Conservation (phyloP, 139 green algal genomes). For the Chlamydomonas schloesseri region DNA sequence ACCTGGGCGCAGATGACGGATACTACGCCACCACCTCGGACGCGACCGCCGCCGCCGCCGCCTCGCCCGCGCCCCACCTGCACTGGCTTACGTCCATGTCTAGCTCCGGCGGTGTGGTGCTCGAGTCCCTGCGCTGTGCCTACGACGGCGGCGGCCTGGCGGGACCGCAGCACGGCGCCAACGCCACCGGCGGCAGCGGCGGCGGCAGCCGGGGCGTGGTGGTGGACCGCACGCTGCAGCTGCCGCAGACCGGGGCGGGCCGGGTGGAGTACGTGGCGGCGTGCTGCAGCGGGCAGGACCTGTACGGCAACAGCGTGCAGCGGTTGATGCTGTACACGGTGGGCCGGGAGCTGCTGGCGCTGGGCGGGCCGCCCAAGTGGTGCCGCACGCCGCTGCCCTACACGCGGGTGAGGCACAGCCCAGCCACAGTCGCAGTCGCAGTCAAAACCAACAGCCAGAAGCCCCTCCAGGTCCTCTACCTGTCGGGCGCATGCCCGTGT, state of each 20-base stretch:
- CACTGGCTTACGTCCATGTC: neutral
- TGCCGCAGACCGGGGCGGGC: neutral
- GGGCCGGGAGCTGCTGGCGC: no score
- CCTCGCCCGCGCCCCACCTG: neutral
- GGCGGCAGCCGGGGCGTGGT: neutral
- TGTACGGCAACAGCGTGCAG: neutral
- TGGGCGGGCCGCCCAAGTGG: neutral
- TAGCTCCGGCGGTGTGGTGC: neutral
- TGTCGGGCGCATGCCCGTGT: no score
- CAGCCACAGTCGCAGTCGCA: no score
- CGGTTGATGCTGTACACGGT: neutral
- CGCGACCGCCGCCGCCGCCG: no score
- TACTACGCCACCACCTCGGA: no score
- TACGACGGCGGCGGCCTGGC: neutral
- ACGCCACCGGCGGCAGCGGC: neutral
- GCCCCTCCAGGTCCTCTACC: no score
- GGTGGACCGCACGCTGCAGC: neutral
- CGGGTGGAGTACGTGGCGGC: neutral
- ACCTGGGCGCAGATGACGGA: no score
- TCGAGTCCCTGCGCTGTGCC: neutral
- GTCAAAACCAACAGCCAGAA: no score
- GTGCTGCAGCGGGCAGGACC: neutral
- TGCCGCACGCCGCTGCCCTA: neutral
- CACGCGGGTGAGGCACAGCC: neutral
- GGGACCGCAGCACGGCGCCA: neutral